Evolutionary conservation across 345 rosid genomes (phyloP).

Genomic region (Ricinus communis): DNA sequence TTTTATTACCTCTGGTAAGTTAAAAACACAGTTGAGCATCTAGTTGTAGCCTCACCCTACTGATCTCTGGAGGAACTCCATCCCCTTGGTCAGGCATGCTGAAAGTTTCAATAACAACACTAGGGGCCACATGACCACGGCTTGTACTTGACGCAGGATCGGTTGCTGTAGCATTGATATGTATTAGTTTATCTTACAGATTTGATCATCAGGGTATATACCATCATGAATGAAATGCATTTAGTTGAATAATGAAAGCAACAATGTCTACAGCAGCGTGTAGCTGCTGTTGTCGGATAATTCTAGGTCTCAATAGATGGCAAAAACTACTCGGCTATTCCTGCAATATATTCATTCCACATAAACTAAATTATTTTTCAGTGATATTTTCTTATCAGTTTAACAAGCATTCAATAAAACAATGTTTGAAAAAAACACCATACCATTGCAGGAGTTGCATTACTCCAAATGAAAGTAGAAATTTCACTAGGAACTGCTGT

Average conservation of each 20-base stretch:
- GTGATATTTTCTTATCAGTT: neutral
- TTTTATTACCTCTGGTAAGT: neutral
- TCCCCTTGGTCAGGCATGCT: conserved; percentile 71
- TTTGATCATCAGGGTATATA: neutral
- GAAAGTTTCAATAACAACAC: conserved; percentile 64
- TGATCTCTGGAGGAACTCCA: conserved; percentile 65
- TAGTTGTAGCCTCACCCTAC: conserved; percentile 49
- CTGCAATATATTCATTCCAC: neutral
- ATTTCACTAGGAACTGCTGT: neutral
- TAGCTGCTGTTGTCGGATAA: too few relatives aligned
- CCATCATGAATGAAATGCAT: neutral
- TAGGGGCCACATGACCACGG: conserved; percentile 44
- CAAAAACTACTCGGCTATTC: neutral
- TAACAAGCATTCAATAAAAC: neutral
- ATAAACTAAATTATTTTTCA: neutral
- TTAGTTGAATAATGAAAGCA: neutral
- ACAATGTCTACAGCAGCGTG: neutral
- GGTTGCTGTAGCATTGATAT: conserved; percentile 29
- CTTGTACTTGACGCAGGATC: conserved; percentile 44
- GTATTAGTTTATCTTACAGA: neutral
- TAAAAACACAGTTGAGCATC: conserved; percentile 15
- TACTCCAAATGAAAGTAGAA: neutral
- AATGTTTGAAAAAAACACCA: neutral
- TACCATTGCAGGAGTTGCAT: neutral
- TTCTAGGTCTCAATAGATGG: neutral